Evolutionary conservation across 2,329 filamentous ascomycete genomes (phyloP).

Genomic region (Parafenestella ontariensis): DNA sequence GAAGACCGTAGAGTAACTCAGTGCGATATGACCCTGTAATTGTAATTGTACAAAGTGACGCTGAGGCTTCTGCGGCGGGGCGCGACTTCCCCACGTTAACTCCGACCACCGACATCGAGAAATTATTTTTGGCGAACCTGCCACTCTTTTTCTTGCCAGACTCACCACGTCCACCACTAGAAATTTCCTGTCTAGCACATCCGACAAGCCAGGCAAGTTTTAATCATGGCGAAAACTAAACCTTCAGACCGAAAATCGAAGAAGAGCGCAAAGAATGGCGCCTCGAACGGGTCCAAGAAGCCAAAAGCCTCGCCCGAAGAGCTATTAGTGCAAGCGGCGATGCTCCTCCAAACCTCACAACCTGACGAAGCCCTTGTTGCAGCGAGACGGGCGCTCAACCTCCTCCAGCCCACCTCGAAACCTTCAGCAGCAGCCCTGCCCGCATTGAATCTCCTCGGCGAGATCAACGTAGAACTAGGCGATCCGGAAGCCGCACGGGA

Average conservation of each 20-base stretch:
- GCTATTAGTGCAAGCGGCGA: slow-evolving; percentile 64
- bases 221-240: slow-evolving; percentile 60
- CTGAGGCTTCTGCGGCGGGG: slow-evolving; percentile 29
- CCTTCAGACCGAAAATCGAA: slow-evolving; percentile 53
- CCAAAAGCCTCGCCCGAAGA: slow-evolving; percentile 61
- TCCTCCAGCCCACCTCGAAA: slow-evolving; percentile 51
- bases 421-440: slow-evolving; percentile 61
- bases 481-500: slow-evolving; percentile 77
- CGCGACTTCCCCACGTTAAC: slow-evolving; percentile 34
- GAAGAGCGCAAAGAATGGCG: slow-evolving; percentile 40
- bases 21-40: no score
- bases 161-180: not conserved
- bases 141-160: not conserved
- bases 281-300: slow-evolving; percentile 54
- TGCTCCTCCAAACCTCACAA: slow-evolving; percentile 65
- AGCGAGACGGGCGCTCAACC: slow-evolving; percentile 61
- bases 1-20: no score
- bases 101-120: slow-evolving; percentile 25
- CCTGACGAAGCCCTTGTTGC: slow-evolving; percentile 63
- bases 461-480: slow-evolving; percentile 82
- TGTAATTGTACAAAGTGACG: slow-evolving; percentile 15
- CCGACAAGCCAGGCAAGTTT: not conserved
- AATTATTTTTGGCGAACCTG: slow-evolving; percentile 28
- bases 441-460: slow-evolving; percentile 77
- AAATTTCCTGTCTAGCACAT: slow-evolving; percentile 1